phyloP scores from a whole-genome alignment of 257 asterid species.

The Rauvolfia tetraphylla region DNA sequence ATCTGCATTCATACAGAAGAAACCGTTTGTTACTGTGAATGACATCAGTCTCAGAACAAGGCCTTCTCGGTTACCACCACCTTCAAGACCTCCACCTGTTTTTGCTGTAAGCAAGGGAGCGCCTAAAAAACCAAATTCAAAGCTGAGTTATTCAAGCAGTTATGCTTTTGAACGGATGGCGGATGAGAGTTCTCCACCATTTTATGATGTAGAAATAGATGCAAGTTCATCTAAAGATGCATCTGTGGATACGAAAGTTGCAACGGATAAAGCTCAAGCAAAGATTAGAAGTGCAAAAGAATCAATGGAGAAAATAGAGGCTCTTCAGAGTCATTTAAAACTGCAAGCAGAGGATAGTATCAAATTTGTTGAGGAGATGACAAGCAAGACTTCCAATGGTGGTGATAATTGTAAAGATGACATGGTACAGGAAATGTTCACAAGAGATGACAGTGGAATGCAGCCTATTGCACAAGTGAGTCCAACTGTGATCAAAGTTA shows the following conservation, averaged over 20 bases:
- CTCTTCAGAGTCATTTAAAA: constrained; percentile 19
- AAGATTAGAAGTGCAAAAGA: constrained; percentile 36
- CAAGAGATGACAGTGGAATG: constrained; percentile 20
- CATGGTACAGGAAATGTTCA: constrained; percentile 21
- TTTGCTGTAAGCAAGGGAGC: constrained; percentile 41
- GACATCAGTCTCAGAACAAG: constrained; percentile 77
- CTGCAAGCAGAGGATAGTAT: constrained; percentile 24
- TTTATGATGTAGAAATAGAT: constrained; percentile 55
- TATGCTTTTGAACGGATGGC: constrained; percentile 38
- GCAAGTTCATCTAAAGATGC: constrained; percentile 30
- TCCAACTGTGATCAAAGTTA: constrained; percentile 22
- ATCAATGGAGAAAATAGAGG: constrained; percentile 29
- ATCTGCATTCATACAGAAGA: constrained; percentile 28
- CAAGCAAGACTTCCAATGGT: constrained; percentile 23
- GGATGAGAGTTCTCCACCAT: constrained; percentile 36
- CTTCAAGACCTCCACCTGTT: constrained; percentile 88
- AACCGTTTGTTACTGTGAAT: constrained; percentile 62
- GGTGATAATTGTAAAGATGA: constrained; percentile 29
- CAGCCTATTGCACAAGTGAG: constrained; percentile 31
- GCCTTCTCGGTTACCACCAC: constrained; percentile 86
- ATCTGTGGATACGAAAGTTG: constrained; percentile 27
- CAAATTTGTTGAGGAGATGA: constrained; percentile 32
- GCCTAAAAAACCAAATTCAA: constrained; percentile 26
- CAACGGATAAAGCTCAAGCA: constrained; percentile 37
- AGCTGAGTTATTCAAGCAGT: constrained; percentile 37